Percentiles rank a stretch among this genome's conserved stretches.
These are phyloP conservation scores for Aspergillus mulundensis DNA, from an alignment of 495 filamentous ascomycete genomes.

Conservation along the genomic window DNA sequence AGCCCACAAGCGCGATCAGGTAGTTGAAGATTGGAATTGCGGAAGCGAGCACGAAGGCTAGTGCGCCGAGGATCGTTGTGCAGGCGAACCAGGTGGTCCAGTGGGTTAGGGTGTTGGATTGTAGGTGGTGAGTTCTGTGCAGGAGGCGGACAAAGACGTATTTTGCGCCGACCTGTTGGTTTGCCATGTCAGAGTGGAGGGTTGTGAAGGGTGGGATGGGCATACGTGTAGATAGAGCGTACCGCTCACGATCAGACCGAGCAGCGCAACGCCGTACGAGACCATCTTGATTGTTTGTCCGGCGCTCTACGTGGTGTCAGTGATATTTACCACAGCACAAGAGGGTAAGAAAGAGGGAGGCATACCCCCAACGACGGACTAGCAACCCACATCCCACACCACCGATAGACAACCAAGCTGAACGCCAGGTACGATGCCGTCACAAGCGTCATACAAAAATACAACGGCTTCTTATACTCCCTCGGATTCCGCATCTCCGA, in stretches of 20 bases:
- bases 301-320: slow-evolving; percentile 40
- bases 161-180: slow-evolving; percentile 45
- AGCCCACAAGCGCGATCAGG: slow-evolving; percentile 47
- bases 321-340: not conserved
- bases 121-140: slow-evolving; percentile 49
- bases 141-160: slow-evolving; percentile 63
- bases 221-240: slow-evolving; percentile 53
- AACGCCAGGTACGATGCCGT: slow-evolving; percentile 57
- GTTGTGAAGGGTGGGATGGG: too few species aligned
- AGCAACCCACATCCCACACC: slow-evolving; percentile 60
- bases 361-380: slow-evolving; percentile 64
- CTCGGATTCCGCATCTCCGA: slow-evolving; percentile 68
- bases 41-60: slow-evolving; percentile 61
- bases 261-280: slow-evolving; percentile 71
- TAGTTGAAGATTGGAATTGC: slow-evolving; percentile 69
- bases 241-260: slow-evolving; percentile 51
- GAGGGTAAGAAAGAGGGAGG: not conserved
- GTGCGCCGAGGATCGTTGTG: slow-evolving; percentile 47
- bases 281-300: slow-evolving; percentile 57
- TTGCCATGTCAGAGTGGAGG: too few species aligned
- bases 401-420: slow-evolving; percentile 58
- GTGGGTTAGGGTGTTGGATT: slow-evolving; percentile 46
- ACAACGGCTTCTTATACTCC: slow-evolving; percentile 62
- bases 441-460: slow-evolving; percentile 57
- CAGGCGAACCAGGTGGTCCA: slow-evolving; percentile 55